phyloP scores from a whole-genome alignment of 306 rosid species.

The Macrotyloma uniflorum region DNA sequence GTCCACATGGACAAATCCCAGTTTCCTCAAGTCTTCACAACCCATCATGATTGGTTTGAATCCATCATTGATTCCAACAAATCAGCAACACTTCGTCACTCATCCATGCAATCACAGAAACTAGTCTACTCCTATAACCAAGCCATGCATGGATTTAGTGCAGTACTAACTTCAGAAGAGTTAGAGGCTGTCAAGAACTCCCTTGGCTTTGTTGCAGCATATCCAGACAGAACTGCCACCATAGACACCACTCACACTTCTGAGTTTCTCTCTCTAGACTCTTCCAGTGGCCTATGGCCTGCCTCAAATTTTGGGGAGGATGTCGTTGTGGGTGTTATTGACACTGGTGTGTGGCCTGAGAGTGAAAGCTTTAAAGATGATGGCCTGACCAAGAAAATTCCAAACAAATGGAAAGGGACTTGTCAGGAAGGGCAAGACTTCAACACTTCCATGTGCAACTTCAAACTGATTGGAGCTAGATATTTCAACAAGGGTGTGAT shows the following conservation, averaged over 20 bases:
- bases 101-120: not conserved
- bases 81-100: not conserved
- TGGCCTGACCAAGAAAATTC: constrained; percentile 2
- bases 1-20: constrained; percentile 42
- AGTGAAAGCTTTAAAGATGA: not conserved
- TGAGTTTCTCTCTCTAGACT: constrained; percentile 36
- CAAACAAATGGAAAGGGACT: not conserved
- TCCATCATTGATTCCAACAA: constrained; percentile 35
- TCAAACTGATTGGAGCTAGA: constrained; percentile 43
- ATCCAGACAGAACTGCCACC: constrained; percentile 15
- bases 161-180: constrained; percentile 32
- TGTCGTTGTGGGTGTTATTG: constrained; percentile 41
- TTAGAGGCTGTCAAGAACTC: constrained; percentile 26
- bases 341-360: constrained; percentile 17
- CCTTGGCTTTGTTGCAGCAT: constrained; percentile 36
- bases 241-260: constrained; percentile 44
- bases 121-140: constrained; percentile 28
- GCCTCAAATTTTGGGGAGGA: constrained; percentile 35
- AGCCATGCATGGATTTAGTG: constrained; percentile 46
- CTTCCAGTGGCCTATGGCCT: constrained; percentile 38
- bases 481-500: constrained; percentile 43
- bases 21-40: constrained; percentile 32
- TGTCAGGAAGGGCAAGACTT: constrained; percentile 35
- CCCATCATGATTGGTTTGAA: constrained; percentile 34
- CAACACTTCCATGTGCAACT: constrained; percentile 40